Evolutionary conservation across 495 filamentous ascomycete species (phyloP).

Genomic region (Tuber umbilicatum): DNA sequence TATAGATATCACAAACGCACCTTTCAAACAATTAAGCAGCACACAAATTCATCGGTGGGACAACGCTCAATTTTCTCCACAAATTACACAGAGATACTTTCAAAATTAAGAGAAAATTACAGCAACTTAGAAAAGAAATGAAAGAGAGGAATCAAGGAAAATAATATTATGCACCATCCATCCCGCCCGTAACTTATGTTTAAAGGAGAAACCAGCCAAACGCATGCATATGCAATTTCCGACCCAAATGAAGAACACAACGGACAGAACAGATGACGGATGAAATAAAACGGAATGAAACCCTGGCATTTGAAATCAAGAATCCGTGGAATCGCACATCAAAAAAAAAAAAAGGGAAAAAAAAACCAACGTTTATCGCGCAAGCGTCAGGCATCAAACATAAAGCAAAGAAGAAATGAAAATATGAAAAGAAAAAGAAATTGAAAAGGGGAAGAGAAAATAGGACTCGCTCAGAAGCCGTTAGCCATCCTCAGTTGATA

Average conservation of each 20-base stretch:
- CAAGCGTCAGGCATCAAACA: conserved; percentile 13
- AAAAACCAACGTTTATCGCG: background rate
- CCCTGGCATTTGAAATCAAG: conserved; percentile 6
- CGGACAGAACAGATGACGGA: background rate
- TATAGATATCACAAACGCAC: background rate
- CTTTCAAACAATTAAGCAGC: background rate
- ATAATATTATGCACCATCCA: background rate
- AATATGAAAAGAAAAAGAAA: conserved; percentile 17
- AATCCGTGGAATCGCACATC: conserved; percentile 7
- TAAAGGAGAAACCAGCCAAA: background rate
- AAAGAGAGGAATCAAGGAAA: background rate
- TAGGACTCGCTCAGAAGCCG: conserved; percentile 24
- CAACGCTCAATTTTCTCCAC: background rate
- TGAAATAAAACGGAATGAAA: background rate
- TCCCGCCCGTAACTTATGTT: background rate
- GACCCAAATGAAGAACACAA: background rate
- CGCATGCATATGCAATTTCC: conserved; percentile 1
- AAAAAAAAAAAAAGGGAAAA: conserved; percentile 10
- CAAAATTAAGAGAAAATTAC: background rate
- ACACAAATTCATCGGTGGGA: background rate
- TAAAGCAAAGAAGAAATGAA: background rate
- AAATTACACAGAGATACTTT: background rate
- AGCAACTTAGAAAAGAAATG: background rate
- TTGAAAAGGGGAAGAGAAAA: conserved; percentile 7
- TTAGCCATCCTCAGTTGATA: conserved; percentile 34